Percentiles rank a stretch among this genome's conserved stretches.
Conservation (phyloP, 2,329 filamentous ascomycete species). For the Sarocladium kiliense region DNA sequence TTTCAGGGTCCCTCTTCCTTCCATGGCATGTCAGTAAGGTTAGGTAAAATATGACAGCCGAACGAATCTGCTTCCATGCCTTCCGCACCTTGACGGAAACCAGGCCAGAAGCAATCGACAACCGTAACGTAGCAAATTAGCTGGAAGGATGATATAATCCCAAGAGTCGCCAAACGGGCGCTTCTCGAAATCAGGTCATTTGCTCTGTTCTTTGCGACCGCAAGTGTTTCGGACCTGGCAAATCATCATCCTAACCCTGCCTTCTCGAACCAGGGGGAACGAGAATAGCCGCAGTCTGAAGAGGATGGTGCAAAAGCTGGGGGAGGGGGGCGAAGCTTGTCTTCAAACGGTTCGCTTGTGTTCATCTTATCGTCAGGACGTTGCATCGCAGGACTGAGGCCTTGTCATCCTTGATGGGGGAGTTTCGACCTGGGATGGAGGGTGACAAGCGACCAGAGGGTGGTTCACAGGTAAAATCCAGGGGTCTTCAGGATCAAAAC, state of each 20-base stretch:
- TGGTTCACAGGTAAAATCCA: not conserved
- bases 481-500: not conserved
- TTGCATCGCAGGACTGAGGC: not conserved
- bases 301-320: not conserved
- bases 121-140: not conserved
- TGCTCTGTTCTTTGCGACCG: conserved; percentile 6
- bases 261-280: not conserved
- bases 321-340: not conserved
- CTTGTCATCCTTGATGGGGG: not conserved
- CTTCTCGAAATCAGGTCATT: conserved; percentile 4
- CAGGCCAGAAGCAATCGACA: not conserved
- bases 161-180: not conserved
- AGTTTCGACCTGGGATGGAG: not conserved
- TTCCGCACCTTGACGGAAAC: not conserved
- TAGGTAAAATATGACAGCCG: no score
- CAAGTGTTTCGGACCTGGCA: conserved; percentile 7
- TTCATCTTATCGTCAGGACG: conserved; percentile 4
- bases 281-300: conserved; percentile 1
- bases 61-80: no score
- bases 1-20: conserved; percentile 1
- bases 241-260: not conserved
- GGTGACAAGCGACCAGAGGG: not conserved
- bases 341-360: not conserved
- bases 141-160: not conserved
- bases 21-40: no score